Conservation (phyloP, 257 asterid species). For the Solanum chiquidenum region DNA sequence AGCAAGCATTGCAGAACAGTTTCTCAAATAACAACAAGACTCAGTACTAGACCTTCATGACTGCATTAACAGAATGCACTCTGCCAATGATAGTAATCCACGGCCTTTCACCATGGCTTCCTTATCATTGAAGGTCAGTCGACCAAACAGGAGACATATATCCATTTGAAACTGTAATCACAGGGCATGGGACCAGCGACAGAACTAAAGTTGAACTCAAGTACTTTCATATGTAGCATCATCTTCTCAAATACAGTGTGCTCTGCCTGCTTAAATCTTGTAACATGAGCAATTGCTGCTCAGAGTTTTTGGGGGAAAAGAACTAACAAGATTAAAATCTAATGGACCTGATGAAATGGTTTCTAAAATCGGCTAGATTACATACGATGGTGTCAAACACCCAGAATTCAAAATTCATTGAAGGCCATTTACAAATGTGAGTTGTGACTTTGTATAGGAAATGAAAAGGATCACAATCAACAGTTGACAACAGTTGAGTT, state of each 20-base stretch:
- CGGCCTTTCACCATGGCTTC: not conserved
- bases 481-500: not conserved
- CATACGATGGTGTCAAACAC: not conserved
- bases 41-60: not conserved
- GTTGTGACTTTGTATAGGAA: not conserved
- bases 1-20: not conserved
- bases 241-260: not conserved
- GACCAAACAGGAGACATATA: not conserved
- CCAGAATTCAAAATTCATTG: not conserved
- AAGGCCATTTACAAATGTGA: not conserved
- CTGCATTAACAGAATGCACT: not conserved
- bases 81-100: not conserved
- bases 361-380: not conserved
- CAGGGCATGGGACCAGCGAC: not conserved
- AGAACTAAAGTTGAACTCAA: not conserved
- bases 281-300: not conserved
- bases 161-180: not conserved
- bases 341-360: not conserved
- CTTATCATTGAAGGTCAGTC: not conserved
- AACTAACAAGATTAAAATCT: not conserved
- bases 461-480: not conserved
- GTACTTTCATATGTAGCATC: not conserved
- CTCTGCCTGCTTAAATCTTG: not conserved
- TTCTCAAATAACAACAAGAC: not conserved
- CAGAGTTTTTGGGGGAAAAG: not conserved